These are phyloP conservation scores for Calonectria montana DNA, from an alignment of 2,329 filamentous ascomycete genomes.

Conservation along the genomic window DNA sequence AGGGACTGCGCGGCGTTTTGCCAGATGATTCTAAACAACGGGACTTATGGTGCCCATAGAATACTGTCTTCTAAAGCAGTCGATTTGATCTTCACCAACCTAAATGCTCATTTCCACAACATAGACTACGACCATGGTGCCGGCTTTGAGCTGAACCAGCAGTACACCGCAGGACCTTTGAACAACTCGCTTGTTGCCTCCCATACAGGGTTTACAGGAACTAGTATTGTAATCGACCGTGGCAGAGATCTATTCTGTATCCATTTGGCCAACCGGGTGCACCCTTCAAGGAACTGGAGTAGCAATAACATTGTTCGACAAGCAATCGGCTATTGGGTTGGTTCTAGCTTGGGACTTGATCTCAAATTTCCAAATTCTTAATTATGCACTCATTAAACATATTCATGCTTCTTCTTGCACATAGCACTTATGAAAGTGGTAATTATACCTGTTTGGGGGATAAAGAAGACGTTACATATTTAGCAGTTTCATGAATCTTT, in stretches of 20 bases:
- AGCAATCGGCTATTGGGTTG: slow-evolving; percentile 2
- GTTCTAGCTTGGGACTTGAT: background rate
- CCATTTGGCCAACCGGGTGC: slow-evolving; percentile 1
- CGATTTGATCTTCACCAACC: background rate
- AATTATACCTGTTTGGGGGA: too few relatives aligned
- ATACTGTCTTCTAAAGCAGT: background rate
- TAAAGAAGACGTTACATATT: too few relatives aligned
- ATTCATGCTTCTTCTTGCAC: background rate
- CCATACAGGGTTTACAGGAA: slow-evolving; percentile 41
- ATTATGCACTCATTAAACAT: rapidly evolving
- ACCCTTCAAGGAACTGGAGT: background rate
- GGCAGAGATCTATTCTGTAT: background rate
- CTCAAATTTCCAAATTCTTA: background rate
- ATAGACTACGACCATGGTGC: slow-evolving; percentile 39
- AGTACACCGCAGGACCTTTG: slow-evolving; percentile 46
- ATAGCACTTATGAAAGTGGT: background rate
- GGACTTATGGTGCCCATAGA: background rate
- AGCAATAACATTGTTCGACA: background rate
- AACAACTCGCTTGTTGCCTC: slow-evolving; percentile 36
- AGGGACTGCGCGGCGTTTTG: background rate
- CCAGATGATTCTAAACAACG: slow-evolving; percentile 10
- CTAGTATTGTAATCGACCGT: slow-evolving; percentile 39
- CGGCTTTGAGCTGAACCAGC: slow-evolving; percentile 48
- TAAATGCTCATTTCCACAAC: slow-evolving; percentile 41
- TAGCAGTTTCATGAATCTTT: too few relatives aligned